Evolutionary conservation across 345 rosid species (phyloP).

Genomic region (Chamaenerion angustifolium): DNA sequence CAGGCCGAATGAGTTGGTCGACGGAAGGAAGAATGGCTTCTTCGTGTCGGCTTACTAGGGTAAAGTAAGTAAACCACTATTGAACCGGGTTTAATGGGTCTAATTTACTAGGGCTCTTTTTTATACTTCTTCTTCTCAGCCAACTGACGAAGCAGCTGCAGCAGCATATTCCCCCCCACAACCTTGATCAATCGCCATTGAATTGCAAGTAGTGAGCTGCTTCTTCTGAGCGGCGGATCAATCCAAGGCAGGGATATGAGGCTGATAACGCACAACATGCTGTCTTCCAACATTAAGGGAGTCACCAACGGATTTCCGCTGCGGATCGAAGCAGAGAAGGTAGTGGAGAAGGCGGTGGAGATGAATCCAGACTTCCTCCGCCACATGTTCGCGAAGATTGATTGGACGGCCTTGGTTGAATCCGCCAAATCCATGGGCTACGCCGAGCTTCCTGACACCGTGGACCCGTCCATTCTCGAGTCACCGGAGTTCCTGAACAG

Average conservation of each 20-base stretch:
- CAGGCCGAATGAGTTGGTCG: no score
- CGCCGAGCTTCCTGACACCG: constrained; percentile 49
- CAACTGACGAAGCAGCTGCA: no score
- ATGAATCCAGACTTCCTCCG: constrained; percentile 61
- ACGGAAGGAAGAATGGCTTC: no score
- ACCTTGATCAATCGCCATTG: no score
- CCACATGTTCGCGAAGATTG: constrained; percentile 60
- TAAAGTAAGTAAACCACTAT: no score
- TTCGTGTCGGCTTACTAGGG: no score
- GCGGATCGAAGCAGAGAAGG: constrained; percentile 46
- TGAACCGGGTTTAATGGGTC: no score
- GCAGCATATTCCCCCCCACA: no score
- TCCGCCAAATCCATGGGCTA: constrained; percentile 63
- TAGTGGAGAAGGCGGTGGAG: constrained; percentile 49
- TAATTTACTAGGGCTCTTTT: no score
- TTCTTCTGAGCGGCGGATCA: no score
- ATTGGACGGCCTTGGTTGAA: constrained; percentile 65
- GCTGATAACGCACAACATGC: constrained; percentile 80
- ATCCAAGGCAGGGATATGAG: constrained; percentile 26
- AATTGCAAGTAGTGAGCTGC: no score
- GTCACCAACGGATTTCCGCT: constrained; percentile 76
- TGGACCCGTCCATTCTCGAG: constrained; percentile 32
- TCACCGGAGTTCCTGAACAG: constrained; percentile 58
- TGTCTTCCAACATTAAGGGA: constrained; percentile 79
- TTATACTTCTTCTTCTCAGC: no score